Base-by-base conservation (phyloP, 2,329 filamentous ascomycete species). In the Tricladium varicosporioides region DNA sequence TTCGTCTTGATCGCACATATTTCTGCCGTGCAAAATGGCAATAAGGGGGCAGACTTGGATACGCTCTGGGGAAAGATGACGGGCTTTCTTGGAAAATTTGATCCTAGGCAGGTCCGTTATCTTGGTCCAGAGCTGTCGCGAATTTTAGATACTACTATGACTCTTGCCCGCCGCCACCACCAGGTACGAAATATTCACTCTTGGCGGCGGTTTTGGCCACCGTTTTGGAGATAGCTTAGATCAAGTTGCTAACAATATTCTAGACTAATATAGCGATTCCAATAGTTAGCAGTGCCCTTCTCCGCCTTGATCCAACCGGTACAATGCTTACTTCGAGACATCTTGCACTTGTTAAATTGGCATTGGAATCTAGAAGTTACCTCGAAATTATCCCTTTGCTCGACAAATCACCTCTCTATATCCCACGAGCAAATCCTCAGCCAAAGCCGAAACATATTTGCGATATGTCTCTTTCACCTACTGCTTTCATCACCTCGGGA, bases 241-340 rank as follows among this genome's bases (percentile, higher is more conserved):
- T 18, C 43, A 36, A n/a, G 40, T 40, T 36, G 50, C 54, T 66
- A 56, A 68, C 31, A 9, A 45, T 27, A 9, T 31, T 31, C 11
- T 45, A 71, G 70, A 53, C 62, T 50, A 19, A 51, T 42, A 48
- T 64, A 32, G 67, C 66, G 46, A 60, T 71, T 48, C 47, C 44
- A 19, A 65, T 65, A 18, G 63, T 71, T 46, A 56, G 61, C 53
- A 56, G 63, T 55, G 86, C 85, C 2, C 78, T 92, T 61, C 73
- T 85, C 11, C 81, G 81, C 53, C 75, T 92, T 56, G 88, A 92
- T 62, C 85, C 87, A 1, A 79, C 80, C 11, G 83, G 81, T 27
- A 81, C 81, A 50, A 81, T 87, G 51, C 83, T 91, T 63, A 91
- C 87, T 4, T 80, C 80, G 4, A 78, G 77, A 27, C 87, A 91